Evolutionary conservation across 768 basidiomycete species (phyloP), one percentile per base, ranked within the genome.

Genomic region (Lanmaoa rubissima): DNA sequence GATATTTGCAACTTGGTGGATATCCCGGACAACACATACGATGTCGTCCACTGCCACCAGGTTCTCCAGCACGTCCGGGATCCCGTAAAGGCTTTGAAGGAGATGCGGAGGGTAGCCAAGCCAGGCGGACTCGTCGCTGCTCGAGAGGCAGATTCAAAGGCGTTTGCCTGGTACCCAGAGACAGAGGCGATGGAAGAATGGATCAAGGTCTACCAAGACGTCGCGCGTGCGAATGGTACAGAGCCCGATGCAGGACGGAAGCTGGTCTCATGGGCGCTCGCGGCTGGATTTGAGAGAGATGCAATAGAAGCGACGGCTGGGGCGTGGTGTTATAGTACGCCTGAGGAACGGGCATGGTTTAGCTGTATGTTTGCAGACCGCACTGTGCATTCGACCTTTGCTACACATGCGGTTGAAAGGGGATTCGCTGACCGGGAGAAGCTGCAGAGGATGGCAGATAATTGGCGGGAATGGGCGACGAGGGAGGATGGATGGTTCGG

Each of bases 11-110:
- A 64, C 16, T 67, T 82, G 5, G 62, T 60, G 12, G 77, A 73
- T 56, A 65, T 73, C 7, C 78, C 81, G 55, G 64, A 59, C 31
- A 14, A 17, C 2, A 62, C 71, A 6, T 82, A 81, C 65, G 81
- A 82, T 67, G 73, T 82, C 61, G 78, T 80, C 4, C 77, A 78
- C 61, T 73, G 76, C 21, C 79, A 80, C 55, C 79, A 81, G 60
- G 79, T 82, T 8, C 69, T 83, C 3, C 75, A 78, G 60, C 82
- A 82, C 66, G 60, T 82, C 47, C 45, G 58, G 2, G 74, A 80
- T 50, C 77, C 79, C 1, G 65, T 78, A 12, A 47, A 46, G 17
- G 75, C 76, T 2, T 64, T 81, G 36, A 59, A 61, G 46, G 82
- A 82, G 73, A 81, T 83, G 79, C 61, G 65, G 24, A 69, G 80